phyloP scores from a whole-genome alignment of 495 filamentous ascomycete genomes.

The Stereocaulon alpinum region DNA sequence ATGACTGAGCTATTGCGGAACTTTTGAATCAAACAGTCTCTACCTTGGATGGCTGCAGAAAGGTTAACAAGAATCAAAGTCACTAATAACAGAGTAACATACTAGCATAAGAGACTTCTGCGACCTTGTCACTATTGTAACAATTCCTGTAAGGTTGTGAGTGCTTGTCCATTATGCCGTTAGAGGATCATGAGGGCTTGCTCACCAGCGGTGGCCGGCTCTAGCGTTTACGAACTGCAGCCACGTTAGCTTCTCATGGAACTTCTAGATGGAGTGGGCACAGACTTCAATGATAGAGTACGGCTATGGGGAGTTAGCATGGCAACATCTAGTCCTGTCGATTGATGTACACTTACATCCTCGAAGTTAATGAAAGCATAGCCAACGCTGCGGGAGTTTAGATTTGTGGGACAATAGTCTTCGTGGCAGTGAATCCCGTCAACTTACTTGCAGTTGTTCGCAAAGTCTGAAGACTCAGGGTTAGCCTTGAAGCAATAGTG shows the following conservation, averaged over 20 bases:
- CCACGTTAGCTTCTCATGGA: constrained; percentile 4
- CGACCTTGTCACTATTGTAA: constrained; percentile 74
- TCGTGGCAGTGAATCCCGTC: background rate
- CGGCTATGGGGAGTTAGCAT: constrained; percentile 41
- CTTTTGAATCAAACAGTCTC: constrained; percentile 80
- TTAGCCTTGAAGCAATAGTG: constrained; percentile 8
- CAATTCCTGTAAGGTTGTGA: constrained; percentile 47
- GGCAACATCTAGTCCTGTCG: background rate
- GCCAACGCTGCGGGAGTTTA: constrained; percentile 56
- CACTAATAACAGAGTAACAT: constrained; percentile 31
- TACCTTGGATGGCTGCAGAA: constrained; percentile 70
- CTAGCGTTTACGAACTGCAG: constrained; percentile 64
- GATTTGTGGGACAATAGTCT: constrained; percentile 22
- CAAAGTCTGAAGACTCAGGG: constrained; percentile 50
- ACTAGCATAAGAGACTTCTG: constrained; percentile 92
- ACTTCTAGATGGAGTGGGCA: constrained; percentile 23
- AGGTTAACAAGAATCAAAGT: constrained; percentile 20
- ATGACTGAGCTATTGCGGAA: constrained; percentile 96
- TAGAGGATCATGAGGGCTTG: background rate
- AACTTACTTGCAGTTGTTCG: constrained; percentile 78
- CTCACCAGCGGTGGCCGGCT: constrained; percentile 60
- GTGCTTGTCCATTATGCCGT: constrained; percentile 3
- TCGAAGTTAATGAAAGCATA: constrained; percentile 97
- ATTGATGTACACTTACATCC: constrained; percentile 45
- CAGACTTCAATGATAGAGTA: constrained; percentile 63